Evolutionary conservation across 305 asterid genomes (phyloP).

Genomic region (Withania somnifera): DNA sequence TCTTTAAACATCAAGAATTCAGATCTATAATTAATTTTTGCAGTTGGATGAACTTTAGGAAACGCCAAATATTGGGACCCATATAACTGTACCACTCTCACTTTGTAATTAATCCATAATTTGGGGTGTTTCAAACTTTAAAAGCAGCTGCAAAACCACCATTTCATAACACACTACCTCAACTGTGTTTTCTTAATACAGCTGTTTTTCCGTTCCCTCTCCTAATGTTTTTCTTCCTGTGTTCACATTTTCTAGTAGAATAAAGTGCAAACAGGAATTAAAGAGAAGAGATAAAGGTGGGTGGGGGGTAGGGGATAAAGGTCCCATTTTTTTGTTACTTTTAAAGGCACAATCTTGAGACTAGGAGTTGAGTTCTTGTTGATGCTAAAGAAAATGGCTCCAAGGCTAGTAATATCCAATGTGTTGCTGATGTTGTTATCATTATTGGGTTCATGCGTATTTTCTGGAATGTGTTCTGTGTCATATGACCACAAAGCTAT

Average conservation of each 20-base stretch:
- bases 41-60: not conserved
- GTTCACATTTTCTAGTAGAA: not conserved
- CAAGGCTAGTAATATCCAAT: slow-evolving; percentile 1
- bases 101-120: not conserved
- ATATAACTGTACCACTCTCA: not conserved
- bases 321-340: not conserved
- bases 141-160: not conserved
- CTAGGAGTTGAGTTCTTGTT: not conserved
- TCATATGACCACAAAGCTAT: slow-evolving; percentile 17
- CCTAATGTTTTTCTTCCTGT: not conserved
- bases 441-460: slow-evolving; percentile 8
- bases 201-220: not conserved
- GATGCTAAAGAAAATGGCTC: not conserved
- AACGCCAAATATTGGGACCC: not conserved
- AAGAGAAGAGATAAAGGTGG: not conserved
- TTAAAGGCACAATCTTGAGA: not conserved
- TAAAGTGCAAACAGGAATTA: not conserved
- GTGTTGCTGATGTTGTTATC: not conserved
- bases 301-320: not conserved
- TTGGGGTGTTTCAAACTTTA: not conserved
- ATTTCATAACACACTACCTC: not conserved
- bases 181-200: not conserved
- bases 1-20: not conserved
- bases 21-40: not conserved
- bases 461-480: slow-evolving; percentile 3